Conservation (phyloP, 495 filamentous ascomycete species). For the Hyaloscypha bicolor region DNA sequence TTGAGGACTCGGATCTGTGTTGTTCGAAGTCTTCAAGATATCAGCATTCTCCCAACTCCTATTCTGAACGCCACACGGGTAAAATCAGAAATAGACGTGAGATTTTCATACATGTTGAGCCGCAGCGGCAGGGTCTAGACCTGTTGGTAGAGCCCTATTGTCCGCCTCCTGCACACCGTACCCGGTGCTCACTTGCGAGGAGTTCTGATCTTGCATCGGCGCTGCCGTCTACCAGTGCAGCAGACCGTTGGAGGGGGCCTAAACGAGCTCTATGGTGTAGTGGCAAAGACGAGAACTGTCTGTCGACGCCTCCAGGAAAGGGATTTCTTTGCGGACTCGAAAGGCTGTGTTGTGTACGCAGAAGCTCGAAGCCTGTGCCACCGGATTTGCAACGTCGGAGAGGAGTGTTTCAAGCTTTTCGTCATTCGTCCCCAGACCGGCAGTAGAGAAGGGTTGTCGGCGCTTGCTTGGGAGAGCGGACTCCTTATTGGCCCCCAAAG, state of each 20-base stretch:
- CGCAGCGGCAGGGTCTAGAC: constrained; percentile 7
- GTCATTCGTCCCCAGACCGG: constrained; percentile 21
- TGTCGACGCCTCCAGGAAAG: constrained; percentile 1
- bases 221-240: constrained; percentile 27
- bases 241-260: constrained; percentile 14
- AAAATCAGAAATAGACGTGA: not conserved
- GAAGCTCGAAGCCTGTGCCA: constrained; percentile 1
- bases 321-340: not conserved
- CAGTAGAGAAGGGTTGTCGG: constrained; percentile 10
- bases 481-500: constrained; percentile 6
- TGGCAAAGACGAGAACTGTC: not conserved
- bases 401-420: constrained; percentile 13
- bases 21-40: constrained; percentile 15
- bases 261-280: not conserved
- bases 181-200: constrained; percentile 14
- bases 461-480: not conserved
- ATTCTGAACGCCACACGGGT: not conserved
- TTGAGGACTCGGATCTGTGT: constrained; percentile 13
- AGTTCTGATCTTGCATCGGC: constrained; percentile 29
- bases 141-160: constrained; percentile 9
- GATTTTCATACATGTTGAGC: constrained; percentile 10
- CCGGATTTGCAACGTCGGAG: constrained; percentile 5
- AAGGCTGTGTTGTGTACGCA: not conserved
- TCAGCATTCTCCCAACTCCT: constrained; percentile 15
- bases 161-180: constrained; percentile 22